A percentile compares a stretch with the other conserved stretches of the same genome.
Conservation (phyloP, 306 rosid species). For the Gleditsia sinensis region DNA sequence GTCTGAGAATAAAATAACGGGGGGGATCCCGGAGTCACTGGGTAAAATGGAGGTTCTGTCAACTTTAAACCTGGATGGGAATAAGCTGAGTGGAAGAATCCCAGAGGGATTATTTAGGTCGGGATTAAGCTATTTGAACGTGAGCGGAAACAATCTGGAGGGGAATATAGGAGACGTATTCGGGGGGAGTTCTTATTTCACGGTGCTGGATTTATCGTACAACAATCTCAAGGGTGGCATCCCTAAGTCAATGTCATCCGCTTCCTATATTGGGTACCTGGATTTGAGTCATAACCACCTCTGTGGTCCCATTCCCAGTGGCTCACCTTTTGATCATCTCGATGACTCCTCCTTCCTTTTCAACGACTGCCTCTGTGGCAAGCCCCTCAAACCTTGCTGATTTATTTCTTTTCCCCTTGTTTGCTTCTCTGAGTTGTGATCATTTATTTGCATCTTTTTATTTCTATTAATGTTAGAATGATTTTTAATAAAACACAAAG, state of each 20-base stretch:
- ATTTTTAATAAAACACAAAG: no score
- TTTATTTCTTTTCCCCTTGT: neutral
- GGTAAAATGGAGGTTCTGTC: slow-evolving; percentile 75
- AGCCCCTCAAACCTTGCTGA: slow-evolving; percentile 75
- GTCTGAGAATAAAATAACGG: slow-evolving; percentile 58
- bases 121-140: slow-evolving; percentile 54
- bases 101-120: slow-evolving; percentile 59
- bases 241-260: slow-evolving; percentile 56
- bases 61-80: slow-evolving; percentile 60
- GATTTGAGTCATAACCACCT: slow-evolving; percentile 83
- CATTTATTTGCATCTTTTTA: neutral
- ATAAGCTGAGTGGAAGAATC: slow-evolving; percentile 53
- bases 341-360: slow-evolving; percentile 67
- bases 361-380: slow-evolving; percentile 84
- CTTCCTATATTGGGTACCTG: slow-evolving; percentile 69
- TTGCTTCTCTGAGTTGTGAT: no score
- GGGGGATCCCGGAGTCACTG: slow-evolving; percentile 55
- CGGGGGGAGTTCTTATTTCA: slow-evolving; percentile 62
- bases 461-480: no score
- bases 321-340: slow-evolving; percentile 50
- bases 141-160: slow-evolving; percentile 54
- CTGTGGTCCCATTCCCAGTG: slow-evolving; percentile 71
- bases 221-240: slow-evolving; percentile 58
- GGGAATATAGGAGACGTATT: slow-evolving; percentile 62
- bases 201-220: slow-evolving; percentile 60